Evolutionary conservation across 352 stramenopile species (phyloP), one percentile per base, ranked within the genome.

Genomic region (Plasmopara viticola): DNA sequence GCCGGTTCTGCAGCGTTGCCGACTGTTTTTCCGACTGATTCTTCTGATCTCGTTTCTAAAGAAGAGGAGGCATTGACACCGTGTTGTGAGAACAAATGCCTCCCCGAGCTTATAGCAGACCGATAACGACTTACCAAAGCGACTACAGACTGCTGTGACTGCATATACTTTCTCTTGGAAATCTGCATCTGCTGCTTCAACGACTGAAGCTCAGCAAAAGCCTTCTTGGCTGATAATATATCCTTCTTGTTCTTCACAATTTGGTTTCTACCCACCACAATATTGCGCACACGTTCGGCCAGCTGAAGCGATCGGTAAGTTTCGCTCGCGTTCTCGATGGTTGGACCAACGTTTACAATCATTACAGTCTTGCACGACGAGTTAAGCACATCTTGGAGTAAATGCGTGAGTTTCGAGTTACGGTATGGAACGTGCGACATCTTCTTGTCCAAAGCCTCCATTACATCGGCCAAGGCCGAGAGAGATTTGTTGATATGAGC

Each of bases 321-420:
- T 62, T 97, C 90, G 35, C 69, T 90, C 6, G 74, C 78, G 28
- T 81, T 88, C 51, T 90, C 78, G 42, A 84, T 71, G 1, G 80
- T 90, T 5, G 90, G 90, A 6, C 82, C 89, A 9, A 96, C 78
- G 38, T 93, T 94, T 31, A 97, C 85, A 59, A 98, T 96, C 87
- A 98, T 97, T 29, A 97, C 74, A 8, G 90, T 96, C 73, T 98
- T 98, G 56, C 80, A 90, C 29, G 76, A 86, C 20, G 79, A 85
- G 43, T 90, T 88, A 56, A 86, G 84, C 53, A 90, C 90, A 78
- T 97, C 94, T 67, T 98, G 86, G 6, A 99, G 66, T 34, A 99
- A 63, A 56, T 95, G 94, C n/a, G 97, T 99, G 7, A 99, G 82
- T 74, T 99, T 99, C 5, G 87, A 98, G 68, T 99, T 98, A 64